Evolutionary conservation across 2,329 filamentous ascomycete species (phyloP).

Genomic region (Talaromyces sp.): DNA sequence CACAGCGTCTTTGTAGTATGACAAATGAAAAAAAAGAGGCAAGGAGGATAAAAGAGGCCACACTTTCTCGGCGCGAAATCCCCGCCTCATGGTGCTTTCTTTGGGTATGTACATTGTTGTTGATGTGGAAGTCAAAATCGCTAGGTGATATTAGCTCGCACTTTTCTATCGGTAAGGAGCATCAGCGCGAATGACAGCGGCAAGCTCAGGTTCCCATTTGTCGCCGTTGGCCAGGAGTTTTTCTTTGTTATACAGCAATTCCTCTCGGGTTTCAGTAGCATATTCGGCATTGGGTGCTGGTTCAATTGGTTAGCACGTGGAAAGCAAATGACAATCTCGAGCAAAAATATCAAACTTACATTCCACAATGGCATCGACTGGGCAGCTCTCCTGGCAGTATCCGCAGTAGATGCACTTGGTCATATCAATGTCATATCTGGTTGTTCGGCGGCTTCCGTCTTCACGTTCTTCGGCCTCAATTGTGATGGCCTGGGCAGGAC

Average conservation of each 20-base stretch:
- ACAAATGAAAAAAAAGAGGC: neutral
- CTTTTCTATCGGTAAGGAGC: conserved; percentile 72
- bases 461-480: conserved; percentile 98
- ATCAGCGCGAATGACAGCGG: conserved; percentile 86
- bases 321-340: neutral
- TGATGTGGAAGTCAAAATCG: neutral
- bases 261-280: conserved; percentile 76
- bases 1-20: neutral
- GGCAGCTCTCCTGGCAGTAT: conserved; percentile 98
- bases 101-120: neutral
- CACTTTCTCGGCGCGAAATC: neutral
- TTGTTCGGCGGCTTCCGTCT: conserved; percentile 91
- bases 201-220: conserved; percentile 97
- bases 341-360: conserved; percentile 41
- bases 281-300: conserved; percentile 68
- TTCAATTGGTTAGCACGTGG: conserved; percentile 17
- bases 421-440: conserved; percentile 99
- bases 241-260: conserved; percentile 97
- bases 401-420: conserved; percentile 99
- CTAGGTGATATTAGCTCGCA: neutral
- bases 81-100: neutral
- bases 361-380: conserved; percentile 89
- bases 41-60: neutral
- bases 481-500: conserved; percentile 96
- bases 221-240: conserved; percentile 85